Conservation (phyloP, 2,329 filamentous ascomycete species). For the Diaporthe capsici region DNA sequence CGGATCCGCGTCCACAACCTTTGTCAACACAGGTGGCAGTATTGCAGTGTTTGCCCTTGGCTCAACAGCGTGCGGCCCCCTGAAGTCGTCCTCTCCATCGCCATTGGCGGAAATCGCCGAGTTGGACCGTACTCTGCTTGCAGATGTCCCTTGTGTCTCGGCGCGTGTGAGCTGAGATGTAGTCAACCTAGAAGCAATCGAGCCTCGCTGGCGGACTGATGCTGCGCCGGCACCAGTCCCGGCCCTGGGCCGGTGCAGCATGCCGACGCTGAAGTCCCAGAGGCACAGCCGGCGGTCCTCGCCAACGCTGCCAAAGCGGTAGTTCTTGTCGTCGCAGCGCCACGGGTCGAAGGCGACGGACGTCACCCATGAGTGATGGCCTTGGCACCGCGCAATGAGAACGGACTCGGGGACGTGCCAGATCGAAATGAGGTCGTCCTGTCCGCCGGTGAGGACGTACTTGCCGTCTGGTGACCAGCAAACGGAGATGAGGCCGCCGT, state of each 20-base stretch:
- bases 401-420: slow-evolving; percentile 90
- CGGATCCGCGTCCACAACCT: slow-evolving; percentile 87
- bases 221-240: slow-evolving; percentile 49
- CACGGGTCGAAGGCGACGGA: slow-evolving; percentile 95
- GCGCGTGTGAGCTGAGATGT: slow-evolving; percentile 63
- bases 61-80: slow-evolving; percentile 84
- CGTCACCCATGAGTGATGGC: slow-evolving; percentile 96
- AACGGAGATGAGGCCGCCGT: slow-evolving; percentile 91
- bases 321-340: slow-evolving; percentile 95
- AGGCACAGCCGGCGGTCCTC: slow-evolving; percentile 92
- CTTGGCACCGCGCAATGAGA: slow-evolving; percentile 92
- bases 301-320: slow-evolving; percentile 95
- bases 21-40: slow-evolving; percentile 91
- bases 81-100: slow-evolving; percentile 53
- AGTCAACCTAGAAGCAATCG: slow-evolving; percentile 65
- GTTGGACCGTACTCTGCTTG: slow-evolving; percentile 77
- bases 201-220: slow-evolving; percentile 69
- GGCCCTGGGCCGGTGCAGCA: slow-evolving; percentile 90
- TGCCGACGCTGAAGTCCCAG: slow-evolving; percentile 98
- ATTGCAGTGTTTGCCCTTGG: slow-evolving; percentile 87
- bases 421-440: slow-evolving; percentile 96
- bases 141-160: slow-evolving; percentile 73
- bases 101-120: slow-evolving; percentile 72
- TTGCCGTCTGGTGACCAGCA: slow-evolving; percentile 98
- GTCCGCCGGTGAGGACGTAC: slow-evolving; percentile 94